Percentiles rank a stretch among this genome's conserved stretches.
phyloP scores from a whole-genome alignment of 306 rosid species.

The Cicer pinnatifidum region DNA sequence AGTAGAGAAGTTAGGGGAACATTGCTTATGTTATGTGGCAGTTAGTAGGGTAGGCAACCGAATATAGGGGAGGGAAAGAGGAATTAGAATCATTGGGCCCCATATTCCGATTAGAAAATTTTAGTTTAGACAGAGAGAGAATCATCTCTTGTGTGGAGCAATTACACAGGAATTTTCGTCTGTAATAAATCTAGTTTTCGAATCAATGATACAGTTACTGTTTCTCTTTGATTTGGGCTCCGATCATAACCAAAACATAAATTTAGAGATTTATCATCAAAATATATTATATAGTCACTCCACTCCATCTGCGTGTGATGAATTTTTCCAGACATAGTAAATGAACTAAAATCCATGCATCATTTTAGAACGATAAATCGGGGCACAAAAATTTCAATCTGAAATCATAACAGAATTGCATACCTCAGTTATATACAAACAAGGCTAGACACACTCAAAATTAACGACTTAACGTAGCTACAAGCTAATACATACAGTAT shows the following conservation, averaged over 20 bases:
- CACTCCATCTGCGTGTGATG: neutral
- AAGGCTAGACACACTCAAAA: slow-evolving; percentile 17
- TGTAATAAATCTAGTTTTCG: neutral
- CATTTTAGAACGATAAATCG: slow-evolving; percentile 6
- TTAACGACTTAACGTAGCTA: neutral
- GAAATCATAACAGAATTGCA: slow-evolving; percentile 10
- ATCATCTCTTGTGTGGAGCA: neutral
- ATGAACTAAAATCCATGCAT: slow-evolving; percentile 10
- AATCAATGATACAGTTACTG: neutral
- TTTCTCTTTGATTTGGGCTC: neutral
- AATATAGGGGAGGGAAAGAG: neutral
- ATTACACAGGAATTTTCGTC: neutral
- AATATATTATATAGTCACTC: neutral
- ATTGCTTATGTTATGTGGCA: neutral
- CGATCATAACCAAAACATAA: neutral
- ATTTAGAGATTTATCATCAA: slow-evolving; percentile 21
- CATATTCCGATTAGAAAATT: neutral
- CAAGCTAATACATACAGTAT: slow-evolving; percentile 15
- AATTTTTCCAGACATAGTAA: slow-evolving; percentile 20
- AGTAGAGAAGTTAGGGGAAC: neutral
- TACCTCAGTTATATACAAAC: slow-evolving; percentile 21
- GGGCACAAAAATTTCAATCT: neutral
- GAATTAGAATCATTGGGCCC: neutral
- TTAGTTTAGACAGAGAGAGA: neutral
- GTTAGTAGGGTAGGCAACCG: neutral